Evolutionary conservation across 2,329 filamentous ascomycete genomes (phyloP), one percentile per base, ranked within the genome.

Genomic region (Pestalotiopsis sp.): DNA sequence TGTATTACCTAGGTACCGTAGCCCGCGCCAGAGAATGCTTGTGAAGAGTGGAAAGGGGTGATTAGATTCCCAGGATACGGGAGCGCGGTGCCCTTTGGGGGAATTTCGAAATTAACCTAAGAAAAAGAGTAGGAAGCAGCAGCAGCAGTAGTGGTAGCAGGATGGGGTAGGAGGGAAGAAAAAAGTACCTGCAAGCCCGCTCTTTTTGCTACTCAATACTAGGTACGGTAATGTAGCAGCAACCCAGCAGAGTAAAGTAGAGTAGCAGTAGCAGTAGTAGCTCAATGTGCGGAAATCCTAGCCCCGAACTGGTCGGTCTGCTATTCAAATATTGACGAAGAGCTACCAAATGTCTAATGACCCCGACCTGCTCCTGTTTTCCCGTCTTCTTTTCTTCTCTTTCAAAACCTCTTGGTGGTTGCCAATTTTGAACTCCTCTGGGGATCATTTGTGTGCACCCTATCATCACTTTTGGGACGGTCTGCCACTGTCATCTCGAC

Each of bases 11-110:
- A 52, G 45, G 45, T 52, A n/a, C 17, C 6, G 45, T 52, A 52
- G 45, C 45, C 45, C 45, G 45, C 45, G 45, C 25, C 61, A 36
- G 39, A 59, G 14, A 14, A 49, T 25, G 25, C 63, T 36, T 56
- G 41, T 13, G 17, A n/a, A 9, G 17, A 52, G 20, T 56, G 41
- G 41, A 66, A 66, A 56, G 49, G 63, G 63, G 63, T 66, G 63
- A 66, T 27, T 41, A 36, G 23, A 25, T 17, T 52, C 23, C 61
- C 25, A 64, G 63, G 63, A 66, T 45, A 66, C 23, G 63, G 63
- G 20, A 52, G 45, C 45, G 45, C 45, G 31, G 31, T 9, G 31
- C 45, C 20, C 11, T 52, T 52, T 52, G 45, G 45, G 45, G 6
- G 52, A n/a, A 49, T 57, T 66, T 66, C 14, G 49, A 66, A 66